These are phyloP conservation scores for Magnusiomyces suaveolens DNA, from an alignment of 1,139 yeast species.

Conservation along the genomic window DNA sequence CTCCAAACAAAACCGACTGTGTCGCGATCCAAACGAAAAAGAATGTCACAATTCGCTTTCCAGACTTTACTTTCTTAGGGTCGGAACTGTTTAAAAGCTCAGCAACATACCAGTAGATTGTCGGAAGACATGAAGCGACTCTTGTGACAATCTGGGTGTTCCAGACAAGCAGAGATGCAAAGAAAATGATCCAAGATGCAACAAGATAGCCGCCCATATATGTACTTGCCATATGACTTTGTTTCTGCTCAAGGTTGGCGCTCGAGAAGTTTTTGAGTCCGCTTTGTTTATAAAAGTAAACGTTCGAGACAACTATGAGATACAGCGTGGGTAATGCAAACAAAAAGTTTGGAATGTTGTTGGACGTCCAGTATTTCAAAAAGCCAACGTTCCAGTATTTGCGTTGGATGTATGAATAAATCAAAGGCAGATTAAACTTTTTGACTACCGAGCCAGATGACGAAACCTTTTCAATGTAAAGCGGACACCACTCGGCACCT, in stretches of 20 bases:
- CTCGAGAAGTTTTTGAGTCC: background rate
- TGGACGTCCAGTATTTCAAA: constrained; percentile 67
- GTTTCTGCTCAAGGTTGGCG: constrained; percentile 13
- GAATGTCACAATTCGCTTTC: constrained; percentile 23
- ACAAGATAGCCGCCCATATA: constrained; percentile 15
- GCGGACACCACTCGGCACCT: constrained; percentile 64
- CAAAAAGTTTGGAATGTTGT: constrained; percentile 76
- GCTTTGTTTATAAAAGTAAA: constrained; percentile 8
- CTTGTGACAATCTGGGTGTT: constrained; percentile 83
- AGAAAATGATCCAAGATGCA: constrained; percentile 35
- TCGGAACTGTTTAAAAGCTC: constrained; percentile 22
- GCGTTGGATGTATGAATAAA: constrained; percentile 66
- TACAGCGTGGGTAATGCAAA: constrained; percentile 60
- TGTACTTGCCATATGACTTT: constrained; percentile 16
- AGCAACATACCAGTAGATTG: constrained; percentile 64
- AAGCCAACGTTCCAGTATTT: constrained; percentile 84
- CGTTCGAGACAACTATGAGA: constrained; percentile 32
- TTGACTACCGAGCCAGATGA: background rate
- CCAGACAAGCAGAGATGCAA: constrained; percentile 53
- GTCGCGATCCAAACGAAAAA: constrained; percentile 31
- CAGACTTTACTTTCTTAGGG: constrained; percentile 17
- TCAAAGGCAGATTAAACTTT: constrained; percentile 40
- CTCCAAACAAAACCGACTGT: constrained; percentile 35
- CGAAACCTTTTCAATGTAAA: constrained; percentile 13
- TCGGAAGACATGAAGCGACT: constrained; percentile 59